Evolutionary conservation across 495 filamentous ascomycete genomes (phyloP).

Genomic region (Penicillium manginii): DNA sequence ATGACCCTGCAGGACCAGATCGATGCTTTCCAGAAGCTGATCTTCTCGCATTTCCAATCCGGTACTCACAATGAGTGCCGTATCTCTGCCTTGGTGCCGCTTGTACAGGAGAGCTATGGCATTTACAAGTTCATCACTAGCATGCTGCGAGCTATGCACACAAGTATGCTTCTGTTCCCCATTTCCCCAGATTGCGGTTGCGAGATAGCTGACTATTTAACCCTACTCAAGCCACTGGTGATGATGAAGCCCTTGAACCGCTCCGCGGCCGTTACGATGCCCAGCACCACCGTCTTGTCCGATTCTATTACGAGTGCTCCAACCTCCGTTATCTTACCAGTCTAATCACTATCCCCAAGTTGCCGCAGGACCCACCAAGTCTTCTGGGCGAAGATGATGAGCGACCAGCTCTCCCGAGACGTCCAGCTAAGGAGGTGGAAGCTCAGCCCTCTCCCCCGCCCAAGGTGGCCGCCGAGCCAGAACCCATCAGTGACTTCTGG

Average conservation of each 20-base stretch:
- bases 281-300: slow-evolving; percentile 92
- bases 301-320: slow-evolving; percentile 99
- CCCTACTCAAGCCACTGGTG: slow-evolving; percentile 70
- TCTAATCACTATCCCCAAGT: slow-evolving; percentile 92
- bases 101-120: slow-evolving; percentile 97
- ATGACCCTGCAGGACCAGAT: slow-evolving; percentile 98
- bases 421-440: slow-evolving; percentile 68
- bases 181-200: neutral
- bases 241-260: slow-evolving; percentile 92
- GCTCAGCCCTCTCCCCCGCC: slow-evolving; percentile 67
- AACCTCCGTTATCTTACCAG: slow-evolving; percentile 95
- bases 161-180: slow-evolving; percentile 59
- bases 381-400: slow-evolving; percentile 82
- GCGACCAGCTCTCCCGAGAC: slow-evolving; percentile 77
- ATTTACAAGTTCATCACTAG: slow-evolving; percentile 97
- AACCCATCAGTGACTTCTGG: slow-evolving; percentile 98
- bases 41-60: slow-evolving; percentile 92
- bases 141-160: slow-evolving; percentile 97
- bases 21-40: slow-evolving; percentile 95
- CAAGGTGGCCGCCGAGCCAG: slow-evolving; percentile 73
- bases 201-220: slow-evolving; percentile 15
- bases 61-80: slow-evolving; percentile 94
- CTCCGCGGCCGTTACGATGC: slow-evolving; percentile 87
- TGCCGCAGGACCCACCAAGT: slow-evolving; percentile 92
- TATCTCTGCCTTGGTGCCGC: slow-evolving; percentile 88